phyloP scores from a whole-genome alignment of 345 rosid genomes.

The Passiflora organensis region DNA sequence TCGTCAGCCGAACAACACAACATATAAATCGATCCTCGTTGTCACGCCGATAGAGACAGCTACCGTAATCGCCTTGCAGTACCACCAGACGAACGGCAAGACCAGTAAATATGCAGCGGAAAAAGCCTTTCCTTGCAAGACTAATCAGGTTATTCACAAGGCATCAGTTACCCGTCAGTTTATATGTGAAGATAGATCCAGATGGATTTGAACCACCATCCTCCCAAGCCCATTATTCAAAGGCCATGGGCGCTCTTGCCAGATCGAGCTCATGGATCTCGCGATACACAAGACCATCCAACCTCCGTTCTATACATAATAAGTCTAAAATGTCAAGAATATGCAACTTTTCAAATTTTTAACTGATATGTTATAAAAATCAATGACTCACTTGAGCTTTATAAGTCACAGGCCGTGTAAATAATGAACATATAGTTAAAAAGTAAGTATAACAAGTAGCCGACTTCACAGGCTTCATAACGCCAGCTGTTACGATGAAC shows the following conservation, averaged over 20 bases:
- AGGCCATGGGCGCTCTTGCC: conserved; percentile 38
- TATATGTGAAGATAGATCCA: conserved; percentile 29
- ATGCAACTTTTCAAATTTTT: background rate
- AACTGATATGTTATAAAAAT: background rate
- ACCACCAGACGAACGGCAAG: background rate
- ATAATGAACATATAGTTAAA: too few relatives aligned
- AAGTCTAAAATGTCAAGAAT: background rate
- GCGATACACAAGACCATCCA: background rate
- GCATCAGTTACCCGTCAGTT: too few relatives aligned
- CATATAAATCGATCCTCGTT: background rate
- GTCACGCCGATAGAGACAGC: background rate
- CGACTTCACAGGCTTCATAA: too few relatives aligned
- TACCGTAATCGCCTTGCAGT: background rate
- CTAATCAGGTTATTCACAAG: background rate
- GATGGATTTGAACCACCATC: conserved; percentile 59
- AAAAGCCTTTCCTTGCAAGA: background rate
- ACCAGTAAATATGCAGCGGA: background rate
- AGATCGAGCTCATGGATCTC: conserved; percentile 35
- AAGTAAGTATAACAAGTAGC: too few relatives aligned
- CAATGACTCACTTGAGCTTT: background rate
- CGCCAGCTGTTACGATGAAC: too few relatives aligned
- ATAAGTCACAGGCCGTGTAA: too few relatives aligned
- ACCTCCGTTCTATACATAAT: background rate
- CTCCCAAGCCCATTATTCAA: conserved; percentile 22
- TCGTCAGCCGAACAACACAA: background rate